Percentiles rank a stretch among this genome's conserved stretches.
Conservation (phyloP, 805 yeast genomes). For the Candida chilensis region DNA sequence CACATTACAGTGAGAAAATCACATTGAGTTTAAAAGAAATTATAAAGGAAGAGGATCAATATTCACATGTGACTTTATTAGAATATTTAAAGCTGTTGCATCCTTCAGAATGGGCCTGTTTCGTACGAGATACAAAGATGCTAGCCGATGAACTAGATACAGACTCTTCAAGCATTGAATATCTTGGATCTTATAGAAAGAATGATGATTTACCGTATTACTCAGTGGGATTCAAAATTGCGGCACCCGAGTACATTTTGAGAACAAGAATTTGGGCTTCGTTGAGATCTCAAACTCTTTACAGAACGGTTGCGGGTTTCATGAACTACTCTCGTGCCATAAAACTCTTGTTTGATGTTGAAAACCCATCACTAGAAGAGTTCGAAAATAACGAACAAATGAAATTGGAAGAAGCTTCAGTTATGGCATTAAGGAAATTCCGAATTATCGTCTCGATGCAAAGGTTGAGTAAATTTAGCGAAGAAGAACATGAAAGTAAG, state of each 20-base stretch:
- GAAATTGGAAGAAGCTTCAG: conserved; percentile 34
- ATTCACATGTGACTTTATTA: conserved; percentile 43
- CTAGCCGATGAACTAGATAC: conserved; percentile 40
- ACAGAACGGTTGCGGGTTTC: conserved; percentile 36
- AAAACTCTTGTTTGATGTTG: conserved; percentile 36
- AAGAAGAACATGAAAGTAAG: conserved; percentile 49
- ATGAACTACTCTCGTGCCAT: conserved; percentile 39
- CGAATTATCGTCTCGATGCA: conserved; percentile 62
- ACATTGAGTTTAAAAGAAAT: conserved; percentile 69
- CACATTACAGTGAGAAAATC: conserved; percentile 83
- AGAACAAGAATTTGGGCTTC: conserved; percentile 41
- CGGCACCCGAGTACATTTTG: conserved; percentile 36
- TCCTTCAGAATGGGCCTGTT: conserved; percentile 48
- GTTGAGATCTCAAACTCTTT: conserved; percentile 35
- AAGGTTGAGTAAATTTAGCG: conserved; percentile 40
- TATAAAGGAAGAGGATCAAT: conserved; percentile 62
- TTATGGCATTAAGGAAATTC: conserved; percentile 54
- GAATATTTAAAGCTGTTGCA: conserved; percentile 49
- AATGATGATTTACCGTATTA: conserved; percentile 34
- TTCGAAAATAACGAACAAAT: conserved; percentile 19
- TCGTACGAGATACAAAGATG: conserved; percentile 46
- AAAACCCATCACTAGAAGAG: conserved; percentile 25
- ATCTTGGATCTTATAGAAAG: conserved; percentile 23
- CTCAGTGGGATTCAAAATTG: conserved; percentile 37
- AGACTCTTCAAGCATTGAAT: conserved; percentile 10